A percentile compares a stretch with the other conserved stretches of the same genome.
Evolutionary conservation across 2,329 filamentous ascomycete species (phyloP).

Genomic region (Pseudophaeomoniella oleicola): DNA sequence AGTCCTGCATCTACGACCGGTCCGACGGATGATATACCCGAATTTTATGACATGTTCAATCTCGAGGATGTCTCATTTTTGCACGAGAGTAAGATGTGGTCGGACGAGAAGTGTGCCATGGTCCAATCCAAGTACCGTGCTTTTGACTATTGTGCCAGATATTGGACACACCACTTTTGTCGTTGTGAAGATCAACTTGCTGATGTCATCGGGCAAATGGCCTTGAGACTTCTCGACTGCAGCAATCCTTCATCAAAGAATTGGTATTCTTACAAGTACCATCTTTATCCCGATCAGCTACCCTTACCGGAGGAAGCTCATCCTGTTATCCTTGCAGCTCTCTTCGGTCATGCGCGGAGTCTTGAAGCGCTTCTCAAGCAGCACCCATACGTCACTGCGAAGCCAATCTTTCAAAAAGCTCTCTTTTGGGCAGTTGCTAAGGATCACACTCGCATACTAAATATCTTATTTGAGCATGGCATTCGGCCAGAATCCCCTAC

Average conservation of each 20-base stretch:
- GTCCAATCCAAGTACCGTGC: conserved; percentile 1
- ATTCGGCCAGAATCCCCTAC: conserved; percentile 1
- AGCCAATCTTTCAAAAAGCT: conserved; percentile 3
- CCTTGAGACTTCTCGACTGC: conserved; percentile 4
- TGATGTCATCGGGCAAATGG: conserved; percentile 2
- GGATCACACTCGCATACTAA: conserved; percentile 2
- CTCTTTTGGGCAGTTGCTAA: conserved; percentile 6
- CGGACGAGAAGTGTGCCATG: conserved; percentile 1
- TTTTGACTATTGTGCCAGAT: conserved; percentile 5
- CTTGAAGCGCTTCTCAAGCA: conserved; percentile 3
- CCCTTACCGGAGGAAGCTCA: conserved; percentile 2
- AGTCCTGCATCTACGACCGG: conserved; percentile 3
- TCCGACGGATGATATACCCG: conserved; percentile 2
- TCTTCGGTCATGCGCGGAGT: conserved; percentile 3
- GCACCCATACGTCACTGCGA: conserved; percentile 1
- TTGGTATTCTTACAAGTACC: conserved; percentile 5
- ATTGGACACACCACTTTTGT: conserved; percentile 5
- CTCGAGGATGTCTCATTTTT: conserved; percentile 6
- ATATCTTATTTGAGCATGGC: conserved; percentile 4
- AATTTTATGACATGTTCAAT: conserved; percentile 3
- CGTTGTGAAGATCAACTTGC: conserved; percentile 2
- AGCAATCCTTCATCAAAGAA: conserved; percentile 1
- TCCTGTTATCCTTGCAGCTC: conserved; percentile 5
- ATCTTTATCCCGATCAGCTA: conserved; percentile 3
- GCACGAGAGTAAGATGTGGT: conserved; percentile 4